These are phyloP conservation scores for Aspergillus wentii DNA, from an alignment of 495 filamentous ascomycete genomes.

Conservation along the genomic window DNA sequence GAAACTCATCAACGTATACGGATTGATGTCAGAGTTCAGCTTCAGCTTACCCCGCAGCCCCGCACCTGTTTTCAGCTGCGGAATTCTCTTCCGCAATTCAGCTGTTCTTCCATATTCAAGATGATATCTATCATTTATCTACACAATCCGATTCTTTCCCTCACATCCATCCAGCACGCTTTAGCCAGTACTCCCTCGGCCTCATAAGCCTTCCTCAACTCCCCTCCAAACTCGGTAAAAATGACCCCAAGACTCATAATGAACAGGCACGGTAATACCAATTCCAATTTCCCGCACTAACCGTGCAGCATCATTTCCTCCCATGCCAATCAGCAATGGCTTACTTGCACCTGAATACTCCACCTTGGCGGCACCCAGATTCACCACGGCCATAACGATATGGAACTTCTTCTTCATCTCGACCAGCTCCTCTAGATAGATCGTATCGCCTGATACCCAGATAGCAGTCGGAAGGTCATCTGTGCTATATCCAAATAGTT, in stretches of 20 bases:
- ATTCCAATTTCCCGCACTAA: conserved; percentile 36
- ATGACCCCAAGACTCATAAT: conserved; percentile 48
- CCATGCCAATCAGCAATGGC: conserved; percentile 27
- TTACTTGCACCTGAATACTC: not conserved
- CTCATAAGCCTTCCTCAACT: conserved; percentile 15
- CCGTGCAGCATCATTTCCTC: conserved; percentile 34
- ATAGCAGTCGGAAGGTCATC: conserved; percentile 43
- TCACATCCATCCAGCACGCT: conserved; percentile 15
- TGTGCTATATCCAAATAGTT: conserved; percentile 28
- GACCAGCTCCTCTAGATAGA: conserved; percentile 40
- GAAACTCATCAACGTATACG: too few species aligned
- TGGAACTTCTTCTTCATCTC: conserved; percentile 15
- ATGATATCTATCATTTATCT: too few species aligned
- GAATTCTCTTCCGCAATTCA: too few species aligned
- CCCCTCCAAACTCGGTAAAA: conserved; percentile 32
- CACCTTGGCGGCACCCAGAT: conserved; percentile 12
- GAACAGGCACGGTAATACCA: conserved; percentile 44
- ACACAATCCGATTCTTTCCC: too few species aligned
- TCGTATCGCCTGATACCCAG: conserved; percentile 50
- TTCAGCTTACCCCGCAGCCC: too few species aligned
- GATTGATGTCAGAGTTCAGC: too few species aligned
- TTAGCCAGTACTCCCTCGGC: conserved; percentile 17
- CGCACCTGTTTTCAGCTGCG: too few species aligned
- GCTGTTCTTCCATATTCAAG: too few species aligned
- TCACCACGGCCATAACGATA: conserved; percentile 17